Base-by-base conservation (phyloP, 768 basidiomycete species). In the Mycena albidolilacea region DNA sequence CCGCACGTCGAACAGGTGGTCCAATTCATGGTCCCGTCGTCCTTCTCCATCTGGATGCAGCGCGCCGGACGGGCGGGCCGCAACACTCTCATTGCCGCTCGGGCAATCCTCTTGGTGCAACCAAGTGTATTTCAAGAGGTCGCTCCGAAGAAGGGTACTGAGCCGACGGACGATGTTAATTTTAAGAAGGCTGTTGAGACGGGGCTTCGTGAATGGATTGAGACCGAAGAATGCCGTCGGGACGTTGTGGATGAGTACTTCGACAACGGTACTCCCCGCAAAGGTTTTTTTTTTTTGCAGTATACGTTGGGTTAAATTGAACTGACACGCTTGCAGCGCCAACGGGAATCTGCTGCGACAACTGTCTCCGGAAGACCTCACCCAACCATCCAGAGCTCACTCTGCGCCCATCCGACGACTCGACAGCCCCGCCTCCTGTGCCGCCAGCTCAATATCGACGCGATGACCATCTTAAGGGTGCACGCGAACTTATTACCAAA, bases 181-280 rank as follows among this genome's bases (percentile, higher is more conserved):
- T 61, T 43, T 14, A 10, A 59, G 44, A 41, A 62, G 30, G 6
- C 43, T 14, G 14, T 46, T 3, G 35, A 17, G 23, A 17, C 38
- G 14, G 50, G 8, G 41, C 50, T 52, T 48, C 46, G 46, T 14
- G 46, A 12, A 6, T 48, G 46, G 79, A 77, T 81, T 21, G 76
- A 78, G 55, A 67, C 76, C 0, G 52, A 59, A 5, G 70, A 61
- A 0, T 83, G 81, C 62, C 75, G 78, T 3, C 71, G 78, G 0
- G 74, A 77, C 15, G 68, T 79, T 2, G 46, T 72, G 5, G 78
- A 82, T 65, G 59, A 70, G 64, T 81, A 81, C 64, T 83, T 78
- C 55, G 55, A 77, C 44, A 79, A 75, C 67, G 80, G 70, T 48
- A 19, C 41, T 12, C 14, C 43, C 17, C 57, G 64, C 8, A 38